A percentile compares a stretch with the other conserved stretches of the same genome.
Evolutionary conservation across 2,329 filamentous ascomycete genomes (phyloP).

Genomic region (Magnaporthiopsis poae): DNA sequence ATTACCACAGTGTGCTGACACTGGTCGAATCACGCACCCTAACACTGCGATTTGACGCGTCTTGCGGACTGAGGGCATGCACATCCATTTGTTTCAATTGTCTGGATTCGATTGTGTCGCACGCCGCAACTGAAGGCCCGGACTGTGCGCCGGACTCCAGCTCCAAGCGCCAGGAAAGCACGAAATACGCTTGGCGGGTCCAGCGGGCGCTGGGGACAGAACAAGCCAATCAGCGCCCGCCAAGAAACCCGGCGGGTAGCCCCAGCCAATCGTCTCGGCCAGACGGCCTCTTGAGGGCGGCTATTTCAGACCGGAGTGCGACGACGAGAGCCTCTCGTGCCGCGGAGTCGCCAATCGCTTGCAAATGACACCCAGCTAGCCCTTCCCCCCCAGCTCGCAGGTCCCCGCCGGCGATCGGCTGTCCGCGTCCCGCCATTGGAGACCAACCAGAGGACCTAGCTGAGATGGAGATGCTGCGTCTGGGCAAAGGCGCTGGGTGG

Average conservation of each 20-base stretch:
- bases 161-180: not conserved
- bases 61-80: not conserved
- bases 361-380: not conserved
- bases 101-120: too few species aligned
- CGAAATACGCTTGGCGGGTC: not conserved
- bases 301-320: slow-evolving; percentile 25
- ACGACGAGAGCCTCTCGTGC: slow-evolving; percentile 13
- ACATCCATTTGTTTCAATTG: not conserved
- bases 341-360: not conserved
- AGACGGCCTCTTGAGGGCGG: slow-evolving; percentile 23
- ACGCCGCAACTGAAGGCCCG: too few species aligned
- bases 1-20: not conserved
- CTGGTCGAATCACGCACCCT: not conserved
- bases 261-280: slow-evolving; percentile 18
- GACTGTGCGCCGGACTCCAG: too few species aligned
- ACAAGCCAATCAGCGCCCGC: slow-evolving; percentile 15
- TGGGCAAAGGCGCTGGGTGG: not conserved
- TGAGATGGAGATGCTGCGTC: not conserved
- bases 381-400: not conserved
- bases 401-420: not conserved
- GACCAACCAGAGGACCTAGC: not conserved
- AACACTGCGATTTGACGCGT: not conserved
- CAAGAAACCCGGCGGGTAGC: slow-evolving; percentile 14
- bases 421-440: not conserved
- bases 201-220: slow-evolving; percentile 8